Percentiles rank a stretch among this genome's conserved stretches.
Conservation (phyloP, 192 early-diverging fungal genomes). For the Backusella luteola region DNA sequence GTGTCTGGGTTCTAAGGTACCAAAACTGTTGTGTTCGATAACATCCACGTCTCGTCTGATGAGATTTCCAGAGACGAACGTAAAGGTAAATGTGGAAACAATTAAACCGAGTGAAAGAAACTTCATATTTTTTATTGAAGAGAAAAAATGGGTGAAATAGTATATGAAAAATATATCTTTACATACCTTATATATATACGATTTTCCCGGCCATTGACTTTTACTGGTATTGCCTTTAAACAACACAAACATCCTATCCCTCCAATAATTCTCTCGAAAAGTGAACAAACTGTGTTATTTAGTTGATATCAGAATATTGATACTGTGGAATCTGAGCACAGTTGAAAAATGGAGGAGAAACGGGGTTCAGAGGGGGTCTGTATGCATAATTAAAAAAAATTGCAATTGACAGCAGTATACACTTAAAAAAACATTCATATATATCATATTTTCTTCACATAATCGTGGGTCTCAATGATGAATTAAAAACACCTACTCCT, state of each 20-base stretch:
- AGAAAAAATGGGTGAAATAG: neutral
- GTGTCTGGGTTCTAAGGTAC: neutral
- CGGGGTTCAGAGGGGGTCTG: neutral
- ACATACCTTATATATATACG: neutral
- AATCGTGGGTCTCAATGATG: neutral
- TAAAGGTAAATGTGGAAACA: neutral
- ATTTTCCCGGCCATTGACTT: neutral
- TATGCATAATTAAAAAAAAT: neutral
- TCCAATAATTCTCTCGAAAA: neutral
- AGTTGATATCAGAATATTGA: neutral
- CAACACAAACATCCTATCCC: neutral
- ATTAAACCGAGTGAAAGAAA: conserved; percentile 12
- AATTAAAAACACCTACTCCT: neutral
- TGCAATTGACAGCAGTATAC: neutral
- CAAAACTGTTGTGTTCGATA: neutral
- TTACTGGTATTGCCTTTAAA: neutral
- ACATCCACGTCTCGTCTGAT: neutral
- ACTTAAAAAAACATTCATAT: neutral
- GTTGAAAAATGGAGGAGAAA: conserved; percentile 4
- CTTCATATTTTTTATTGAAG: conserved; percentile 1
- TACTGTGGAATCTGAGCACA: neutral
- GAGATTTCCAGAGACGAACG: neutral
- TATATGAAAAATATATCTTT: neutral
- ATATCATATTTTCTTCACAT: neutral
- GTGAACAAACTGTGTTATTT: neutral